Evolutionary conservation across 805 yeast species (phyloP), one percentile per base, ranked within the genome.

Genomic region (Teunomyces kruisii): DNA sequence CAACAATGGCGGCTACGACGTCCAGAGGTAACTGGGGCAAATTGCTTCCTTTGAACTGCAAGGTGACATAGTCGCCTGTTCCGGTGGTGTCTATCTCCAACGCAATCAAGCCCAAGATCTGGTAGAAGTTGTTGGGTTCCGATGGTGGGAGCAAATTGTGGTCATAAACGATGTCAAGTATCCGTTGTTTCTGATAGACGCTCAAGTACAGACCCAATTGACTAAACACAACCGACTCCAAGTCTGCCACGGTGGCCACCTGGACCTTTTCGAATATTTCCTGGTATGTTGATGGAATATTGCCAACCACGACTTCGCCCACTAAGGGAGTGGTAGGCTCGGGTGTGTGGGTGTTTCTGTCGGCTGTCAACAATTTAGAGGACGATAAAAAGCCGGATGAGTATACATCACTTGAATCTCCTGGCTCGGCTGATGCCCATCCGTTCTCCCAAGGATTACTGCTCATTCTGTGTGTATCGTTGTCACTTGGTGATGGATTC

Each of bases 51-150:
- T 60, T 57, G 50, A 65, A 67, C 53, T 70, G 72, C 32, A 74
- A 55, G 13, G 75, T 67, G n/a, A 70, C 74, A 48, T 53, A 72
- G 49, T 72, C 76, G 0, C 75, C 77, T 1, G 68, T 44, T 2
- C 78, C 79, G 3, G 72, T 58, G 10, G 52, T 51, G n/a, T 65
- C 67, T 22, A 72, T 58, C 54, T 74, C 79, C 48, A 74, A 61
- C 1, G 73, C 68, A 30, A 71, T 53, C 36, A 74, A 60, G 5
- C 76, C 79, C 37, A 72, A 47, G 22, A 64, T 53, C 46, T 68
- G 69, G 43, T 57, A 60, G 36, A 72, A 64, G 46, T 65, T 66
- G 35, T 54, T 50, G n/a, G 56, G 52, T 9, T 43, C 46, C 7
- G 63, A 48, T 1, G 67, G 61, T 1, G 72, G 70, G 45, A 63